Evolutionary conservation across 805 yeast species (phyloP).

Genomic region (Yamadazyma philogaea): DNA sequence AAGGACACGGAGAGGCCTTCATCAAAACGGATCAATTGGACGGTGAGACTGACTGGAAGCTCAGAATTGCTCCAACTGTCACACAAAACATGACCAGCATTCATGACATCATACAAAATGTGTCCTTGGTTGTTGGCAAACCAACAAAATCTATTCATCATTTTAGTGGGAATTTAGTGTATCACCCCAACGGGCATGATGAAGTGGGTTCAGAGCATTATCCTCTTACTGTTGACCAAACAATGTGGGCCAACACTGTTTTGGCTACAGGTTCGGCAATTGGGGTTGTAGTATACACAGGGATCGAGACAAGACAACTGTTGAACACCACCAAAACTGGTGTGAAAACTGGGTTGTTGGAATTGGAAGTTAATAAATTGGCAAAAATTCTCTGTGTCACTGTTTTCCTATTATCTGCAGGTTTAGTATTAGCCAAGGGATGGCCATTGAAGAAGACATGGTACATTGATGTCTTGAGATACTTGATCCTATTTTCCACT

Average conservation of each 20-base stretch:
- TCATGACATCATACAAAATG: conserved; percentile 50
- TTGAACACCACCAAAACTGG: conserved; percentile 87
- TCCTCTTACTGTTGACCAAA: conserved; percentile 81
- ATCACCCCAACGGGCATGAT: conserved; percentile 34
- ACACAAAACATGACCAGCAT: conserved; percentile 59
- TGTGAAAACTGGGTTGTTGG: conserved; percentile 85
- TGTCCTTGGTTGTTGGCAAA: conserved; percentile 60
- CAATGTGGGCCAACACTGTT: conserved; percentile 98
- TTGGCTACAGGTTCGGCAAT: conserved; percentile 90
- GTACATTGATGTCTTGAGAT: conserved; percentile 90
- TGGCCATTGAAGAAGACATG: conserved; percentile 58
- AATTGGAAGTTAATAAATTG: conserved; percentile 82
- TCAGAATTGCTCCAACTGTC: conserved; percentile 69
- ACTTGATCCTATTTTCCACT: conserved; percentile 86
- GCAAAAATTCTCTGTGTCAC: conserved; percentile 86
- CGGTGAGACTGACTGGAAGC: conserved; percentile 99
- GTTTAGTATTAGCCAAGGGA: conserved; percentile 78
- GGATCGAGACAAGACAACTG: conserved; percentile 89
- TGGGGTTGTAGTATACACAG: conserved; percentile 88
- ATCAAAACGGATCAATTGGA: conserved; percentile 96
- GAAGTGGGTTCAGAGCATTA: conserved; percentile 35
- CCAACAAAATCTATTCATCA: conserved; percentile 83
- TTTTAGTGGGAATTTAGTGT: conserved; percentile 71
- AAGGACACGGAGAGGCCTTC: conserved; percentile 79
- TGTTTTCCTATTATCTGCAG: conserved; percentile 74